Evolutionary conservation across 257 asterid species (phyloP), one percentile per base, ranked within the genome.

Genomic region (Gentiana dahurica): DNA sequence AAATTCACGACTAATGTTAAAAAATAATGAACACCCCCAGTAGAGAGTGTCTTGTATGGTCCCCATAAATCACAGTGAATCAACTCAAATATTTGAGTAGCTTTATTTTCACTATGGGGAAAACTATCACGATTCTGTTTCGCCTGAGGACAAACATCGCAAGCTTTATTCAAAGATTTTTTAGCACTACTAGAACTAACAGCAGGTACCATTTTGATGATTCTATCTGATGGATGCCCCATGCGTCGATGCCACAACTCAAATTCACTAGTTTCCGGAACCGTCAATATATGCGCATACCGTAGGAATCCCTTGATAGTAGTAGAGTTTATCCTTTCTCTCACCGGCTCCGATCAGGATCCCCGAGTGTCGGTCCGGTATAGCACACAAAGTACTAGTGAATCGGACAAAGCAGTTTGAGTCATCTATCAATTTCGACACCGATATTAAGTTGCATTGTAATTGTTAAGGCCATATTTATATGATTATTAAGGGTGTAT

Each of bases 321-420:
- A 48, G 55, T 47, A 59, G 7, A 59, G 64, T 45, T 52, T 57
- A 4, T 36, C 52, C 5, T 44, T 39, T 32, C 50, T 8, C 51
- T 64, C 63, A 64, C 63, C 63, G 43, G 57, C 47, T 13, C 69
- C 69, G 56, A 64, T 64, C 51, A 57, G 35, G 55, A 54, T 64
- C 68, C 68, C 49, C 62, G 43, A 10, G 32, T 1, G 46, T 50
- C 12, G 56, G 62, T 64, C 62, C 62, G 47, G 51, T 6, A 55
- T 35, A 36, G 49, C 24, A 55, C 68, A 64, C 8, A 12, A n/a
- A n/a, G 6, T 44, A 48, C 12, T 2, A 48, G 62, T 53, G 34
- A 63, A 45, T 7, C 12, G 2, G 6, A 54, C 47, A 48, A 5
- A 6, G 34, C 64, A 59, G 33, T 49, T 4, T 13, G 24, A 46